These are phyloP conservation scores for Alternaria rosae DNA, from an alignment of 2,329 filamentous ascomycete genomes.

Conservation along the genomic window DNA sequence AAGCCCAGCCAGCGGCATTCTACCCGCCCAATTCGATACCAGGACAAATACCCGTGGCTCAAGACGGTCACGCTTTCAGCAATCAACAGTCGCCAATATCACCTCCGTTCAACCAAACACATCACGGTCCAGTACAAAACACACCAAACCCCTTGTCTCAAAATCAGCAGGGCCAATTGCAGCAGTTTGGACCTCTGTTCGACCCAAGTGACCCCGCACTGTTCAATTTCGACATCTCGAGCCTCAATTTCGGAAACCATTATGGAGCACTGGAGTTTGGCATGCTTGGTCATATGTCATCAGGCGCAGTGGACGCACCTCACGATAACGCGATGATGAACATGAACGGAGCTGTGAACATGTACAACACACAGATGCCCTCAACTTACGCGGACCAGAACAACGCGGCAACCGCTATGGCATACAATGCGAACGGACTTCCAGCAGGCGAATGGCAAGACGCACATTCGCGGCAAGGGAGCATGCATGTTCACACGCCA, in stretches of 20 bases:
- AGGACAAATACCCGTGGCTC: slow-evolving; percentile 52
- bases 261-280: slow-evolving; percentile 96
- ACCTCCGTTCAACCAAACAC: slow-evolving; percentile 71
- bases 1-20: slow-evolving; percentile 45
- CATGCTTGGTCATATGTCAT: slow-evolving; percentile 95
- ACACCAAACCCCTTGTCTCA: slow-evolving; percentile 56
- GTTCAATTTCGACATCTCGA: slow-evolving; percentile 95
- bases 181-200: slow-evolving; percentile 70
- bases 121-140: slow-evolving; percentile 57
- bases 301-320: slow-evolving; percentile 82
- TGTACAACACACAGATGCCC: slow-evolving; percentile 53
- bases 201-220: slow-evolving; percentile 90
- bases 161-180: slow-evolving; percentile 47
- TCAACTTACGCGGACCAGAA: slow-evolving; percentile 34
- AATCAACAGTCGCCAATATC: slow-evolving; percentile 76
- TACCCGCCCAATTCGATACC: slow-evolving; percentile 53
- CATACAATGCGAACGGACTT: slow-evolving; percentile 37
- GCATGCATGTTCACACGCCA: slow-evolving; percentile 53
- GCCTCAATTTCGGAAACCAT: slow-evolving; percentile 93
- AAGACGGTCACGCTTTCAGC: slow-evolving; percentile 63
- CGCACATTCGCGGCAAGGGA: slow-evolving; percentile 52
- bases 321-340: slow-evolving; percentile 62
- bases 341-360: slow-evolving; percentile 41
- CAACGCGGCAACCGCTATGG: slow-evolving; percentile 39
- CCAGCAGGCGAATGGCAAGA: slow-evolving; percentile 49